Base-by-base conservation (phyloP, 305 asterid genomes). In the Rubia peregrina region DNA sequence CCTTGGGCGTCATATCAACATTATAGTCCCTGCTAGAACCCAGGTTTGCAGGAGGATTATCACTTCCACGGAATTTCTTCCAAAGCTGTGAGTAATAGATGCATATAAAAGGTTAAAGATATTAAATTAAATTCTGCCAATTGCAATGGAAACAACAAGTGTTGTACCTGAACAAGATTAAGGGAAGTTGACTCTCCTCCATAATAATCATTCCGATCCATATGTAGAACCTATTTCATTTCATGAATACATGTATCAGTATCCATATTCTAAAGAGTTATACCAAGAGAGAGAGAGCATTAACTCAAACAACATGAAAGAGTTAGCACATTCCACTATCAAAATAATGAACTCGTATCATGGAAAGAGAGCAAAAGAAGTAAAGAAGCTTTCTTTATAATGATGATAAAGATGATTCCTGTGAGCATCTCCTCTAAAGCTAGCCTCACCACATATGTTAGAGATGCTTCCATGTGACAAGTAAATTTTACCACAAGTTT, bases 181-280 rank as follows among this genome's bases (percentile, higher is more conserved):
- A 81, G 85, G 16, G 85, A 81, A 61, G 85, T 81, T 68, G 85
- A 81, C 78, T 96, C 98, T 77, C 98, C 98, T 66, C 97, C 98
- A 75, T 93, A 93, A 69, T 93, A 89, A 84, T 93, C 98, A 81
- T 93, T 93, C 79, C 96, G 87, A 79, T 93, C 98, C 98, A 93
- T 91, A 74, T 93, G 98, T 62, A 93, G 89, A 67, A 93, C 98
- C 98, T 93, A 82, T 73, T 80, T 65, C 73, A 82, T 73, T 80
- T 65, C 73, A 76, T 71, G 69, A 26, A 42, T 57, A 22, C 53
- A 3, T 10, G 13, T 26, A 75, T 68, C 65, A 74, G 61, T 42
- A 17, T 36, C 36, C 36, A 36, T 36, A 36, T 36, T 56, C 70
- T 67, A 72, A 33, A 3, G 2, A 26, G 2, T n/a, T n/a, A n/a